Evolutionary conservation across 768 basidiomycete genomes (phyloP), one percentile per base, ranked within the genome.

Genomic region (Pisolithus orientalis): DNA sequence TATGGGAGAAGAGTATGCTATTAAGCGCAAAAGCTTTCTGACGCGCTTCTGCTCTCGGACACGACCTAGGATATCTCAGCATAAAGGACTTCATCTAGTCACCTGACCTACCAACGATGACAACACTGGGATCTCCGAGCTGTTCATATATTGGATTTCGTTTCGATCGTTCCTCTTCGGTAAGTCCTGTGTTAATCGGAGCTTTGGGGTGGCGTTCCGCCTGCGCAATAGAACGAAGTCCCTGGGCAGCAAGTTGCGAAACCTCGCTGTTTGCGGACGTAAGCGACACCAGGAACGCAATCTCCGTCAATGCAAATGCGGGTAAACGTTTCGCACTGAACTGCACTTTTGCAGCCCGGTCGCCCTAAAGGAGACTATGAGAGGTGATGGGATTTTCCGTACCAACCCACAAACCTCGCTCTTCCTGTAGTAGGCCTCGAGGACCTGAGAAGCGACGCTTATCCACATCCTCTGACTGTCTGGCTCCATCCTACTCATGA

Each of bases 41-140:
- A 90, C 78, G 3, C 90, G 80, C 65, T 87, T 91, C 70, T 93
- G 90, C 63, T 88, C 81, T 4, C 80, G 84, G 40, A 87, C 74
- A 27, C 91, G 87, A 32, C 90, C 90, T 85, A 54, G 13, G 28
- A 24, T 21, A 50, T 50, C 40, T 66, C 45, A 60, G 51, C 40
- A 16, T 0, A 34, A 21, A 25, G 8, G 17, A 44, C 34, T 5
- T 2, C 4, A 27, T n/a, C 17, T 47, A 11, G 13, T 24, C n/a
- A 47, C 38, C 37, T 29, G 24, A 73, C 82, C 50, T 53, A 87
- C 87, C 88, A 45, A 89, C 78, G 28, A 87, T 71, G 43, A 83
- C 68, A 2, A 85, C 75, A 49, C 80, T 80, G 1, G 86, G 85
- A 61, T 91, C 90, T 11, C 89, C 90, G 13, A 92, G 68, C 57